Evolutionary conservation across 805 yeast species (phyloP).

Genomic region (Metschnikowia sp.): DNA sequence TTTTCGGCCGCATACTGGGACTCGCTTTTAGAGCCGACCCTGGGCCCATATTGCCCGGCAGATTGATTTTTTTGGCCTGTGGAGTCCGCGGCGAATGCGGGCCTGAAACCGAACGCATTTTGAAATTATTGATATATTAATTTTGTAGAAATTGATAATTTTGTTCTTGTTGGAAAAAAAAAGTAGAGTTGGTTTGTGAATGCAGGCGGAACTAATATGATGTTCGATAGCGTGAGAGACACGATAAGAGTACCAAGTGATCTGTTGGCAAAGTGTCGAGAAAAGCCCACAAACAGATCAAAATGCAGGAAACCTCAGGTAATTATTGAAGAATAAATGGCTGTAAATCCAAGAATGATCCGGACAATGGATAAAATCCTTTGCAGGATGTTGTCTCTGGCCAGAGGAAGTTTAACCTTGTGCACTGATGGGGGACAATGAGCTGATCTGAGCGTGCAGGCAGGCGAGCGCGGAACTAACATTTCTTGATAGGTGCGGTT

Average conservation of each 20-base stretch:
- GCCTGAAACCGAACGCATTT: constrained; percentile 1
- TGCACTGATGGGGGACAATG: constrained; percentile 1
- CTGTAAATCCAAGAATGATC: no score
- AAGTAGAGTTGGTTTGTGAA: background rate
- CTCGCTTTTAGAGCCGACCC: background rate
- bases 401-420: constrained; percentile 2
- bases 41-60: constrained; percentile 1
- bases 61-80: background rate
- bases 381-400: background rate
- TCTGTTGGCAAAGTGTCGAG: no score
- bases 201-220: no score
- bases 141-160: background rate
- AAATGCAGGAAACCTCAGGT: no score
- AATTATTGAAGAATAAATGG: no score
- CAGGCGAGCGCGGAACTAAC: constrained; percentile 2
- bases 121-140: background rate
- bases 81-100: constrained; percentile 11
- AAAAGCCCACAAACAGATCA: no score
- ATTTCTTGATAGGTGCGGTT: background rate
- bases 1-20: constrained; percentile 1
- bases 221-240: no score
- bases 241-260: no score
- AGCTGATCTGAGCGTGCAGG: constrained; percentile 9
- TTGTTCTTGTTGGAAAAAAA: background rate
- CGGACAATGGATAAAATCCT: background rate